Base-by-base conservation (phyloP, 495 filamentous ascomycete species). In the Penicillium egyptiacum region DNA sequence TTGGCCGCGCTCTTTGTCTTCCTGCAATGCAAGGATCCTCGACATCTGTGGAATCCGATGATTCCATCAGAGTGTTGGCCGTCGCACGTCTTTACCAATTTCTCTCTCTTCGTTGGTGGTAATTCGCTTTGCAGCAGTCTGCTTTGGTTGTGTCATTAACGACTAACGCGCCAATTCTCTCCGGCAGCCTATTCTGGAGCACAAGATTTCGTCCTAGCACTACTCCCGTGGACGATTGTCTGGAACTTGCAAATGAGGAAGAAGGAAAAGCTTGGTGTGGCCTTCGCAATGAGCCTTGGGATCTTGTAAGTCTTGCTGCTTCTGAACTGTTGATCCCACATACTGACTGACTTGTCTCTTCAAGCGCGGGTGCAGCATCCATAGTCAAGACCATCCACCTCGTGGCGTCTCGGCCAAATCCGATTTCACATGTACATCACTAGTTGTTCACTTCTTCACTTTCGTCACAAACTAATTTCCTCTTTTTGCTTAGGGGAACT, bases 21-120 rank as follows among this genome's bases (percentile, higher is more conserved):
- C 35, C 8, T 62, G 4, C 62, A 64, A 50, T 58, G 62, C 48
- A 56, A 62, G 17, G 62, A 64, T 26, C 62, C 62, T 45, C 55
- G 62, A 7, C 62, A 64, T 48, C 25, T 64, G 16, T 64, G 58
- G 58, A 56, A 62, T 46, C 19, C 55, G 20, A 19, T 26, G 8
- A 65, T 65, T 25, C 62, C 62, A 20, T 65, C 62, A n/a, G 25
- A 65, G 16, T 65, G 59, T 23, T 65, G 62, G 62, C 56, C 59
- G 1, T 20, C 56, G 14, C 12, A 54, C 39, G 53, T 65, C 26
- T 65, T 65, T n/a, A 65, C 62, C 0, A 28, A 65, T 17, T 65
- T 62, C 37, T 57, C 59, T 33, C 39, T 62, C 7, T 62, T 65
- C 44, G 62, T 65, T 22, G 62, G 62, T 23, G 62, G 62, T 62